Conservation (phyloP, 2,329 filamentous ascomycete genomes). For the Domatiomyces globalis region DNA sequence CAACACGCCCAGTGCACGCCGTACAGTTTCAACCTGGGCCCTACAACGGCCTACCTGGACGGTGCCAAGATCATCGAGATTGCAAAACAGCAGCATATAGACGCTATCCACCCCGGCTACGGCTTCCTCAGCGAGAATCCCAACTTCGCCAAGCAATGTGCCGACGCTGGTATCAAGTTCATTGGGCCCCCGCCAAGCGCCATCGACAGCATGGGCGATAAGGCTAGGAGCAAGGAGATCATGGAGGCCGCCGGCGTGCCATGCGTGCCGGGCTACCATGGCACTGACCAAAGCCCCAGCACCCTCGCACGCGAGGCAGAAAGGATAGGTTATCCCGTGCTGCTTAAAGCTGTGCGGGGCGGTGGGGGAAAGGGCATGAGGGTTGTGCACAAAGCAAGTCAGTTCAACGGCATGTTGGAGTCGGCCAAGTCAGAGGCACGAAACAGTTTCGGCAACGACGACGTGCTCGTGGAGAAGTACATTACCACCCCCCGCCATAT, state of each 20-base stretch:
- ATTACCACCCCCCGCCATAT: slow-evolving; percentile 53
- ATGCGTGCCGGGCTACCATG: slow-evolving; percentile 93
- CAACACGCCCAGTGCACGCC: slow-evolving; percentile 81
- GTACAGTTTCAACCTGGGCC: slow-evolving; percentile 69
- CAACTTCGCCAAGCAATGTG: slow-evolving; percentile 73
- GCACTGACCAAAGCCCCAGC: slow-evolving; percentile 57
- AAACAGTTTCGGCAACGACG: slow-evolving; percentile 51
- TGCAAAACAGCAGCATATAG: slow-evolving; percentile 71
- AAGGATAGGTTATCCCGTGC: slow-evolving; percentile 52
- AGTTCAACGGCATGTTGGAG: slow-evolving; percentile 47
- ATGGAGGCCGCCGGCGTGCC: slow-evolving; percentile 92
- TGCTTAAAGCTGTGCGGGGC: slow-evolving; percentile 53
- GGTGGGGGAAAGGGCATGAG: slow-evolving; percentile 57
- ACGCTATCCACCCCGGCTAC: slow-evolving; percentile 90
- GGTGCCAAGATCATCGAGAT: slow-evolving; percentile 82
- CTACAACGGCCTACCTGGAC: slow-evolving; percentile 77
- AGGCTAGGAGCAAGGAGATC: slow-evolving; percentile 85
- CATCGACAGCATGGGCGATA: slow-evolving; percentile 75
- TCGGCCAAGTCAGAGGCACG: slow-evolving; percentile 50
- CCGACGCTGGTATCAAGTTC: slow-evolving; percentile 80
- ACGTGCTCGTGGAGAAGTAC: slow-evolving; percentile 55
- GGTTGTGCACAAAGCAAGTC: slow-evolving; percentile 43
- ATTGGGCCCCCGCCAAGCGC: slow-evolving; percentile 77
- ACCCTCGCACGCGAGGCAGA: slow-evolving; percentile 55
- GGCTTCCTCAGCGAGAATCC: slow-evolving; percentile 78